Base-by-base conservation (phyloP, 2,329 filamentous ascomycete species). In the Hypoxylon rubiginosum region DNA sequence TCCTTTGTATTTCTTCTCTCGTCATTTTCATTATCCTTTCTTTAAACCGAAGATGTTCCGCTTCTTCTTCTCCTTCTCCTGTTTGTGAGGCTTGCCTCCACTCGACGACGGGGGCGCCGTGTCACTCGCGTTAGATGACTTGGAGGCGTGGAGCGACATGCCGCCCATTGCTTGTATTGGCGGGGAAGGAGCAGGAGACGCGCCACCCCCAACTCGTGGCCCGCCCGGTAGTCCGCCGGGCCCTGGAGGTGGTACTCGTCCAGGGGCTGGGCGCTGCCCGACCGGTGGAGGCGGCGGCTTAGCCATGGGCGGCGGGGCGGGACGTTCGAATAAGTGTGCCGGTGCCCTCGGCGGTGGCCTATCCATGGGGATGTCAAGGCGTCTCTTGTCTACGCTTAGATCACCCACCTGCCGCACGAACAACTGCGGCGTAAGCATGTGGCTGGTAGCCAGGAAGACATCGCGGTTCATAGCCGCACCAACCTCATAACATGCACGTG, bases 381-480 rank as follows among this genome's bases (percentile, higher is more conserved):
- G 86, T 56, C 92, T 87, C 74, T 90, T 91, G 74, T 94, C 91
- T 36, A 88, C 86, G 66, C 90, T 91, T 13, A 98, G 84, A 74
- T 97, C 94, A 17, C 89, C 87, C 1, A 97, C 81, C 77, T 98
- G 94, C 41, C 92, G 89, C 34, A 97, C 80, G 77, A 94, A 99
- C 19, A 97, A 84, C 45, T 88, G 83, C 0, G 96, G 95, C 0
- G 90, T 96, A 50, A 97, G 83, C 94, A 99, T 97, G 77, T 99
- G 96, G 24, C 92, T 94, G 0, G 93, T 96, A 17, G 91, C 88
- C 4, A 99, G 87, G 77, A 97, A 92, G n/a, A 98, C 83, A 72
- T 99, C 96, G 69, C 91, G 89, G 56, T 88, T 89, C 50, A 89
- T 89, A 53, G 89, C 83, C 56, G 90, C 86, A 2, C 92, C 91